These are phyloP conservation scores for Wickerhamiella cacticola DNA, from an alignment of 805 yeast genomes.

Conservation along the genomic window DNA sequence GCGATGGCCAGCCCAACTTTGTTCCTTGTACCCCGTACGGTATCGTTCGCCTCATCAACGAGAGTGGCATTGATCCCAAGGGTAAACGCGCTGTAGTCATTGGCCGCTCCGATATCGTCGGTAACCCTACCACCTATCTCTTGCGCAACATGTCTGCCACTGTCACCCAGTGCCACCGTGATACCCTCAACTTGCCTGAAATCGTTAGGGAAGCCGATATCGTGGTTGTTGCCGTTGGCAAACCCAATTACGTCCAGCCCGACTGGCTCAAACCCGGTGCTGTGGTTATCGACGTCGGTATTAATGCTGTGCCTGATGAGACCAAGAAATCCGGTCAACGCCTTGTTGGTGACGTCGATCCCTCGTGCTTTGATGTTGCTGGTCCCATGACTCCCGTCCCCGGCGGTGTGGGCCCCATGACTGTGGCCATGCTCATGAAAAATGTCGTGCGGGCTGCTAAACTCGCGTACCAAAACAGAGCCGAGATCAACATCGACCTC, in stretches of 20 bases:
- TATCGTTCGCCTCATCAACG: constrained; percentile 62
- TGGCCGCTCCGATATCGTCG: constrained; percentile 96
- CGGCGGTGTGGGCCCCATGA: constrained; percentile 99
- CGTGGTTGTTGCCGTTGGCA: constrained; percentile 89
- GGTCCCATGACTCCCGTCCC: constrained; percentile 87
- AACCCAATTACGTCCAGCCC: constrained; percentile 68
- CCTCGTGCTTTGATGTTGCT: constrained; percentile 50
- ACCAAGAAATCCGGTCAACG: constrained; percentile 64
- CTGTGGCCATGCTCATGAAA: constrained; percentile 87
- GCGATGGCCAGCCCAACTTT: constrained; percentile 71
- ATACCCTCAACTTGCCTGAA: constrained; percentile 49
- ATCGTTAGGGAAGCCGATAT: constrained; percentile 65
- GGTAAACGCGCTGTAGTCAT: constrained; percentile 84
- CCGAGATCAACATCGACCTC: constrained; percentile 41
- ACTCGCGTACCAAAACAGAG: constrained; percentile 36
- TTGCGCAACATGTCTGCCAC: constrained; percentile 70
- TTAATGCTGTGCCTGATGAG: constrained; percentile 70
- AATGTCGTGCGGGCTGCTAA: constrained; percentile 78
- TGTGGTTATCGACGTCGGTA: constrained; percentile 92
- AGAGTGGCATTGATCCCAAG: constrained; percentile 48
- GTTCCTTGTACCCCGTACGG: constrained; percentile 96
- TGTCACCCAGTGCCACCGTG: constrained; percentile 76
- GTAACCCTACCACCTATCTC: constrained; percentile 80
- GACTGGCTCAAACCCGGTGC: constrained; percentile 80
- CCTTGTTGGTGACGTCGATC: constrained; percentile 91